Evolutionary conservation across 306 rosid species (phyloP).

Genomic region (Trifolium dubium): DNA sequence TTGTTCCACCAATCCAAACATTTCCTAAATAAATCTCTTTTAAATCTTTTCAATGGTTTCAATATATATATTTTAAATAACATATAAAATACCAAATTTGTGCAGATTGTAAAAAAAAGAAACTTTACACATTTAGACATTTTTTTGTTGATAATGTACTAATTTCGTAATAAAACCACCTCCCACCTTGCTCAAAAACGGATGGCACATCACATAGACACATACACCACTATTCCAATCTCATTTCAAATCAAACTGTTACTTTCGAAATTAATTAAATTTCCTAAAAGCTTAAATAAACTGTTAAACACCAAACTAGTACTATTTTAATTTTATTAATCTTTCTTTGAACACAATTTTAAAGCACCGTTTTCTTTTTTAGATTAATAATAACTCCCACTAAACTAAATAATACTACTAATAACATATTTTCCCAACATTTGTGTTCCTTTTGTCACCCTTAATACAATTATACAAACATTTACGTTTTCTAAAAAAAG

Average conservation of each 20-base stretch:
- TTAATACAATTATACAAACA: not conserved
- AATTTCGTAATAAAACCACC: conserved; percentile 1
- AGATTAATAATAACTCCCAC: not conserved
- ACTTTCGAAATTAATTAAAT: not conserved
- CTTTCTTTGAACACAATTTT: not conserved
- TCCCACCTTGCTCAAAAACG: conserved; percentile 16
- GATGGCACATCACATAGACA: not conserved
- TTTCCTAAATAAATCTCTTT: no score
- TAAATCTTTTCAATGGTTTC: no score
- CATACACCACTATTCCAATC: not conserved
- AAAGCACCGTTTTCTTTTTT: conserved; percentile 3
- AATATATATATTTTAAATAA: no score
- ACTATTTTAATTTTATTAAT: not conserved
- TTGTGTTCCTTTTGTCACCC: not conserved
- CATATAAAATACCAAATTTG: not conserved
- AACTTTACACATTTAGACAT: not conserved
- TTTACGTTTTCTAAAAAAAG: not conserved
- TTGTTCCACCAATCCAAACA: no score
- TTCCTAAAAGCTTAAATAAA: not conserved
- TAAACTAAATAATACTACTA: not conserved
- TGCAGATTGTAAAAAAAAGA: not conserved
- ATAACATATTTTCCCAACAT: not conserved
- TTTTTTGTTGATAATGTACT: not conserved
- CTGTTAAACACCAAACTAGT: conserved; percentile 2
- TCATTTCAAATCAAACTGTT: conserved; percentile 2